phyloP scores from a whole-genome alignment of 495 filamentous ascomycete species.

The Penicillium psychrofluorescens region DNA sequence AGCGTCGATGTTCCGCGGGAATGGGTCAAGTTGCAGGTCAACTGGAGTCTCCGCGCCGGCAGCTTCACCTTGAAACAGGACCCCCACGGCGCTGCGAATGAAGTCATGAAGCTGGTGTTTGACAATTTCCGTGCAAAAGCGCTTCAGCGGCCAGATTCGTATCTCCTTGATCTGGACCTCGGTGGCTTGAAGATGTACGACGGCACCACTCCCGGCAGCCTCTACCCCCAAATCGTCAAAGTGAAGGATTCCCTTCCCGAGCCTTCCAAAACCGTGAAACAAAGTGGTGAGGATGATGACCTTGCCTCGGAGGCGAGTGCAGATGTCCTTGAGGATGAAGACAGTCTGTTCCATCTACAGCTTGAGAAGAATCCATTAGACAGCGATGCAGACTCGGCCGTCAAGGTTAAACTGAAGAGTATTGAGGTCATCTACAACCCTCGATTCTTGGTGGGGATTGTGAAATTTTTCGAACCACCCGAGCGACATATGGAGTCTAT shows the following conservation, averaged over 20 bases:
- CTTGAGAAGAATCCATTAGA: slow-evolving; percentile 95
- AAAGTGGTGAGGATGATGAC: slow-evolving; percentile 51
- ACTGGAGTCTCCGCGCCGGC: slow-evolving; percentile 81
- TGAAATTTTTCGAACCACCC: slow-evolving; percentile 90
- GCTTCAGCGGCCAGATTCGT: slow-evolving; percentile 80
- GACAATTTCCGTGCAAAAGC: slow-evolving; percentile 87
- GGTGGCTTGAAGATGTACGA: slow-evolving; percentile 92
- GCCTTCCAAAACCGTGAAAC: slow-evolving; percentile 34
- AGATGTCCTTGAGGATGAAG: slow-evolving; percentile 54
- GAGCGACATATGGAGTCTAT: slow-evolving; percentile 98
- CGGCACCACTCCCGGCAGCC: slow-evolving; percentile 81
- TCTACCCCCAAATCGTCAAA: slow-evolving; percentile 88
- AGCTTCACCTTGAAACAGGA: slow-evolving; percentile 88
- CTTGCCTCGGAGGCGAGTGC: slow-evolving; percentile 44
- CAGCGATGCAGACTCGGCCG: slow-evolving; percentile 78
- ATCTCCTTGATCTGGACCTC: slow-evolving; percentile 79
- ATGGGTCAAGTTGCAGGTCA: slow-evolving; percentile 83
- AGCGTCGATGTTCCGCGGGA: slow-evolving; percentile 85
- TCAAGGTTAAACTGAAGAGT: slow-evolving; percentile 87
- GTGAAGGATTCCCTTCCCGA: slow-evolving; percentile 76
- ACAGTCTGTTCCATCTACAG: slow-evolving; percentile 80
- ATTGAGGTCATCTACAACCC: slow-evolving; percentile 98
- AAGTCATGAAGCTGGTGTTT: slow-evolving; percentile 85
- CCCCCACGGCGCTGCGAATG: slow-evolving; percentile 69
- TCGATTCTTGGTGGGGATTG: slow-evolving; percentile 79